Base-by-base conservation (phyloP, 768 basidiomycete species). In the Leccinum variicolor region DNA sequence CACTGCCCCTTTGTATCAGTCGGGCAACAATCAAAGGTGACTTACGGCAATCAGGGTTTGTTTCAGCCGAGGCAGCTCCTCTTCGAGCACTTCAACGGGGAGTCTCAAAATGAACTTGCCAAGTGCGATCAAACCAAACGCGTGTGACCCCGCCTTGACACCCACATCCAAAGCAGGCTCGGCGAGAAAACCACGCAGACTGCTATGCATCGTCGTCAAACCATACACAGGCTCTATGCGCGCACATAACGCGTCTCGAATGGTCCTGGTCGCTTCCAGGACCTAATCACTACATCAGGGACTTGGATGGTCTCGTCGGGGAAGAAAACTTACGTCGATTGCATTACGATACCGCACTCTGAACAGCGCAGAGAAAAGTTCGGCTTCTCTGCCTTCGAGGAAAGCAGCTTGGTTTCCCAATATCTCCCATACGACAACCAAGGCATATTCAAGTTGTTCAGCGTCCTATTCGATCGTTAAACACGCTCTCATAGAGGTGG, bases 201-300 rank as follows among this genome's bases (percentile, higher is more conserved):
- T 83, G 29, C 85, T 86, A 60, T 92, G 90, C 76, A 92, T 81
- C 6, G 89, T 92, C 14, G 89, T 91, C 62, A 94, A 73, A 7
- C 92, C 92, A 64, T 90, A 92, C 21, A 94, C 89, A 19, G 92
- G 88, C 60, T 90, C 92, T 63, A 89, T 82, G 61, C 82, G 85
- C 10, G 79, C 74, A 23, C 88, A 83, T 34, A 94, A 76, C 17
- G 80, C 79, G 69, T 94, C 90, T 43, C 92, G 87, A 60, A 94
- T 86, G 2, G 85, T 83, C 64, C 83, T 90, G 13, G 91, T 92
- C 5, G 89, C 92, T 69, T 92, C 90, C 53, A 92, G 77, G 39
- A 94, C 85, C 92, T 94, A 54, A 13, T 29, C 41, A 23, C 39
- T 3, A 45, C 28, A 46, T 57, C 52, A 55, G 53, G n/a, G 6